These are phyloP conservation scores for Trichosporon coremiiforme DNA, from an alignment of 1,284 basidiomycete genomes.

Conservation along the genomic window DNA sequence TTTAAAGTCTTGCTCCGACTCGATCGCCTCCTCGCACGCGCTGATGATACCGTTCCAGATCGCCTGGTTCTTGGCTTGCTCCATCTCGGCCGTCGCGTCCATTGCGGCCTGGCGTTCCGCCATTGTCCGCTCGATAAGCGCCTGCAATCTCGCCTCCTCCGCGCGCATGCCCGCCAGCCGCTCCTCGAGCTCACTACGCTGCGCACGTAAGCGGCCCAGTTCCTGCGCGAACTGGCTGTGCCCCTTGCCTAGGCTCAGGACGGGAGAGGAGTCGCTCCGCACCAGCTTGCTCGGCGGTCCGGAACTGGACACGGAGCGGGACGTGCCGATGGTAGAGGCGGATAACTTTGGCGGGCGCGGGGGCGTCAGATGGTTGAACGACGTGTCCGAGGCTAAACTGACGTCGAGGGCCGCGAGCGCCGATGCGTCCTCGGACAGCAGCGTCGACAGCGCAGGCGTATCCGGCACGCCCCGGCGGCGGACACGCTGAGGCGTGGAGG, in stretches of 20 bases:
- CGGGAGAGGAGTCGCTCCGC: neutral
- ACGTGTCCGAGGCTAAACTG: conserved; percentile 24
- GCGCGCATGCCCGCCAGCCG: conserved; percentile 19
- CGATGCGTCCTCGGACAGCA: conserved; percentile 22
- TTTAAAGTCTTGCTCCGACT: conserved; percentile 24
- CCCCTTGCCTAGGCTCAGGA: neutral
- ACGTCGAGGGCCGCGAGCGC: conserved; percentile 19
- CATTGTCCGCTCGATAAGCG: conserved; percentile 19
- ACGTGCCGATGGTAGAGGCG: neutral
- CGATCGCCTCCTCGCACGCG: conserved; percentile 27
- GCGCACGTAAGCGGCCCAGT: conserved; percentile 21
- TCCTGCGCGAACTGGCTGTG: conserved; percentile 15
- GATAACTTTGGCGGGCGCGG: conserved; percentile 15
- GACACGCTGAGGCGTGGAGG: neutral
- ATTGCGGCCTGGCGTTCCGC: conserved; percentile 24
- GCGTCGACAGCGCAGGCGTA: conserved; percentile 25
- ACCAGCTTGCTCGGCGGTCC: neutral
- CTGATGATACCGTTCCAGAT: conserved; percentile 26
- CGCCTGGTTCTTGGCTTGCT: conserved; percentile 22
- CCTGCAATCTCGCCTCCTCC: conserved; percentile 23
- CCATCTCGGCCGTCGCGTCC: conserved; percentile 10
- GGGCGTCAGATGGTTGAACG: conserved; percentile 27
- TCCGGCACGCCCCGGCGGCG: conserved; percentile 19
- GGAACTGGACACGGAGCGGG: neutral
- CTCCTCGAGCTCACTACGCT: conserved; percentile 21